A percentile compares a stretch with the other conserved stretches of the same genome.
phyloP scores from a whole-genome alignment of 805 yeast genomes.

The Candida corydali region DNA sequence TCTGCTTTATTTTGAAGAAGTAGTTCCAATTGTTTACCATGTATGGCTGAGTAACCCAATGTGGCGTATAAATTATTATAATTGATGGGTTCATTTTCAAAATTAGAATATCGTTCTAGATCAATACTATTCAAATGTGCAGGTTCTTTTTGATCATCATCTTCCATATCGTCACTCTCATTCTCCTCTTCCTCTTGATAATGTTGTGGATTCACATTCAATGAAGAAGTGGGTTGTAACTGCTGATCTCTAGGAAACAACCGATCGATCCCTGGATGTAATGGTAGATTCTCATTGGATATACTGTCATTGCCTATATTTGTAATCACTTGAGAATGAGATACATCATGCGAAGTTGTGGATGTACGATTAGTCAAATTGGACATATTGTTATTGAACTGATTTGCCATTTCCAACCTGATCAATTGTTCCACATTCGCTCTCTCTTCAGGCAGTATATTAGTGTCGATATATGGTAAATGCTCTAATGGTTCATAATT shows the following conservation, averaged over 20 bases:
- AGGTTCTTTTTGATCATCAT: slow-evolving; percentile 11
- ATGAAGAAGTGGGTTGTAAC: slow-evolving; percentile 6
- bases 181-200: slow-evolving; percentile 24
- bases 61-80: slow-evolving; percentile 27
- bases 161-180: slow-evolving; percentile 15
- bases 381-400: slow-evolving; percentile 9
- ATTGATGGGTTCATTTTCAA: slow-evolving; percentile 12
- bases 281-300: slow-evolving; percentile 2
- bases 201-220: slow-evolving; percentile 17
- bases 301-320: neutral
- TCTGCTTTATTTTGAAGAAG: slow-evolving; percentile 29
- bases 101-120: slow-evolving; percentile 22
- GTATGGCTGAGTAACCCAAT: slow-evolving; percentile 36
- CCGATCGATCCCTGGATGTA: slow-evolving; percentile 20
- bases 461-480: slow-evolving; percentile 29
- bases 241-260: slow-evolving; percentile 14
- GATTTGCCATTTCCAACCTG: slow-evolving; percentile 17
- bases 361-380: slow-evolving; percentile 7
- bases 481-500: slow-evolving; percentile 34
- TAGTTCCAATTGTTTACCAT: slow-evolving; percentile 38
- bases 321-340: neutral
- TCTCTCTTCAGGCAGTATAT: slow-evolving; percentile 33
- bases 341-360: slow-evolving; percentile 5
- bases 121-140: slow-evolving; percentile 27
- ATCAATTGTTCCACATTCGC: slow-evolving; percentile 32